These are phyloP conservation scores for Bolboschoenoplectus hybrid DNA, from an alignment of 202 grass and related monocot genomes.

Conservation along the genomic window DNA sequence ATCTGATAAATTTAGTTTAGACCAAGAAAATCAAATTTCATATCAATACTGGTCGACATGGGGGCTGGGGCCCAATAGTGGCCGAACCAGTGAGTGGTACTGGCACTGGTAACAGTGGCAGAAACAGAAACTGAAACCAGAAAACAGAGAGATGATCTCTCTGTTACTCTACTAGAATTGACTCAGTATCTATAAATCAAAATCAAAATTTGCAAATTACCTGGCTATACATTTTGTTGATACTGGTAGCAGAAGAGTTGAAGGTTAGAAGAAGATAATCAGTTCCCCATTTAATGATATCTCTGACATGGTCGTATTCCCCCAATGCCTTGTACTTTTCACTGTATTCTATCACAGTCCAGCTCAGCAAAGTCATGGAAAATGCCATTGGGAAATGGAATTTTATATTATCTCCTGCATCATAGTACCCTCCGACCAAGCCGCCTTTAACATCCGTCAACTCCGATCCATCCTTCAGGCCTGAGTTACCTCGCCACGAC, in stretches of 20 bases:
- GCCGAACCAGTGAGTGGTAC: neutral
- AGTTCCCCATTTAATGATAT: constrained; percentile 96
- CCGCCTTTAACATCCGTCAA: constrained; percentile 67
- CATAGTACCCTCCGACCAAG: constrained; percentile 92
- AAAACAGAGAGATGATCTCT: neutral
- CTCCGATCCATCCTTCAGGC: constrained; percentile 59
- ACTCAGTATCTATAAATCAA: neutral
- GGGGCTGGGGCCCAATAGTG: neutral
- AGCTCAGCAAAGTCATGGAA: constrained; percentile 95
- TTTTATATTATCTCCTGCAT: constrained; percentile 97
- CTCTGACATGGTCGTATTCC: constrained; percentile 85
- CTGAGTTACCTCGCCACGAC: constrained; percentile 76
- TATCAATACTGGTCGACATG: neutral
- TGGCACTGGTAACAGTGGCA: neutral
- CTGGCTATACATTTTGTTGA: constrained; percentile 81
- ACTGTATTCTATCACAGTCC: constrained; percentile 92
- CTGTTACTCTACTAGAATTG: neutral
- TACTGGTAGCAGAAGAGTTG: constrained; percentile 77
- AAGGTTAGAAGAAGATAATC: constrained; percentile 93
- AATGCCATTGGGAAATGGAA: constrained; percentile 98
- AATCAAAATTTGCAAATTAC: constrained; percentile 37
- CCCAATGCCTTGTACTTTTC: constrained; percentile 84
- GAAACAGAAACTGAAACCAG: neutral
- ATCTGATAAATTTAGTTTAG: neutral
- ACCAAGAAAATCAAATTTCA: neutral